Base-by-base conservation (phyloP, 2,329 filamentous ascomycete genomes). In the Thermomyces lanuginosus region DNA sequence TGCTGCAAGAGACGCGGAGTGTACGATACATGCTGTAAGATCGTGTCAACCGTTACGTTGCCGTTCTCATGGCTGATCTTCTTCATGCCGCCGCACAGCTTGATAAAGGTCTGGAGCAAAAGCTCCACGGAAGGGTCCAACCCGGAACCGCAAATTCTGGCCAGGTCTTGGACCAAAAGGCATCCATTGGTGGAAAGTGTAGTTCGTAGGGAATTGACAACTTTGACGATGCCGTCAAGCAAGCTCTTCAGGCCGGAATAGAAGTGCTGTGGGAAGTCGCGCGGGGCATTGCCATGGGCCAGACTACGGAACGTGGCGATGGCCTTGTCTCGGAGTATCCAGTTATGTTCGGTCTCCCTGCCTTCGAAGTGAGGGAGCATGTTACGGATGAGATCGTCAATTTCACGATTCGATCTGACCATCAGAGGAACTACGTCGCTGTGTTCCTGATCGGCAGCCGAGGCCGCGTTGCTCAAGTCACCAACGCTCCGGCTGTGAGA, bases 121-220 rank as follows among this genome's bases (percentile, higher is more conserved):
- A 93, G 70, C 53, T 95, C 86, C 5, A 89, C 76, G 72, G 92
- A 79, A 7, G 76, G 69, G 43, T 95, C 86, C 43, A 93, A 72
- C 21, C 66, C 76, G 1, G 81, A 66, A 1, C 83, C 83, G 23
- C 80, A 72, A 6, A 67, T 72, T 38, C 66, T 69, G 10, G 82
- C 82, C 15, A 92, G 61, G 36, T 95, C 86, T 47, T 93, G 84
- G 16, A 93, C 64, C 24, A 92, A 57, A 36, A 69, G 70, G 45
- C 82, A 92, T 6, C 76, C 83, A 42, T 89, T 82, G 35, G 83
- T 84, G 6, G 80, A 86, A 39, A 93, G 61, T 42, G 84, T 95
- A 2, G 86, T 95, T 42, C 86, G 69, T 21, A 95, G 60, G 1
- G 86, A 92, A 43, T 65, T 80, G 20, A 79, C 62, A 2, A 77